Base-by-base conservation (phyloP, 257 asterid species). In the Echites panduratus region DNA sequence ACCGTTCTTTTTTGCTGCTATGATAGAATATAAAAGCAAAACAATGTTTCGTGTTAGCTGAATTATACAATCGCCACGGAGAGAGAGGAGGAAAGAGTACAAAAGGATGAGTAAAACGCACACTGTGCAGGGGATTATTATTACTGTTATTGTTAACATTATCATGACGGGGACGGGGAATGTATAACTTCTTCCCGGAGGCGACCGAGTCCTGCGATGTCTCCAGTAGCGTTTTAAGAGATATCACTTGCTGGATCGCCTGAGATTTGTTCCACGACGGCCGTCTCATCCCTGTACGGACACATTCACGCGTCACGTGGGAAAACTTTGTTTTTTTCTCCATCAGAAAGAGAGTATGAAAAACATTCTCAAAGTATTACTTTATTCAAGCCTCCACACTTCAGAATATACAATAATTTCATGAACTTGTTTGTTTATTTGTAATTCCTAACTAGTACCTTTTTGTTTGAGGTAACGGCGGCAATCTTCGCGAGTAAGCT, bases 241-340 rank as follows among this genome's bases (percentile, higher is more conserved):
- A 92, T 73, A 92, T 89, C 50, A 95, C 98, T 76, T 95, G 99
- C 87, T 95, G 98, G 88, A 95, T 92, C 85, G 99, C 99, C 85
- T 95, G 99, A 29, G 98, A 95, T 84, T 95, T 95, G 88, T 95
- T 95, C 99, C 98, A 95, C 50, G 99, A 95, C 35, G 98, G 99
- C 75, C 91, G 88, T 84, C 99, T 87, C 99, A 95, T 95, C 56
- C 99, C 99, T 95, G 80, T 62, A 76, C 66, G 47, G 71, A 67
- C 72, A 75, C 57, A 72, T 50, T 62, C 66, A 56, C 38, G 26
- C 75, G 41, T 68, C 58, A 77, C 76, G 66, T 70, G 68, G 27
- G 77, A 20, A 14, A 17, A 22, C 43, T 38, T 59, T 32, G 24
- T 54, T 45, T 59, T 49, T 56, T 32, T 12, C 7, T 65, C 50